A percentile compares a stretch with the other conserved stretches of the same genome.
Conservation (phyloP, 1,284 basidiomycete species). For the Trichosporon sp. region DNA sequence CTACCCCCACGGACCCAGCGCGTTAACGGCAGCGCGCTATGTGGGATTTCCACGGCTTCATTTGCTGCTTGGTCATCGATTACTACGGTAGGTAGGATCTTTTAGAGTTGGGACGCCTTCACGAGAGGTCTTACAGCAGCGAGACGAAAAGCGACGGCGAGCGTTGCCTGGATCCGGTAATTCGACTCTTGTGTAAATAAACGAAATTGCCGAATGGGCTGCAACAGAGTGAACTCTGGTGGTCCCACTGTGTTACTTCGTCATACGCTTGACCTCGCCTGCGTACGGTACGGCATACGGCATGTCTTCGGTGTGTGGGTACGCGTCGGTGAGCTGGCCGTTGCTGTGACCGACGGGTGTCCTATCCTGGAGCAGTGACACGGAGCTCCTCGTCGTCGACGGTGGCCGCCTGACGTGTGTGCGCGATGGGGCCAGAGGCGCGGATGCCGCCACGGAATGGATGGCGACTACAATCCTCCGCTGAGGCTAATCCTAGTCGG, state of each 20-base stretch:
- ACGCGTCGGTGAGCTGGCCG: background rate
- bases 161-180: background rate
- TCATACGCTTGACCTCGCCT: background rate
- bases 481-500: background rate
- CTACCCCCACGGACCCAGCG: background rate
- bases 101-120: background rate
- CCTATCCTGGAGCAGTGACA: background rate
- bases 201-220: background rate
- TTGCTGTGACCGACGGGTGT: background rate
- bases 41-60: background rate
- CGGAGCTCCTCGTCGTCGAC: background rate
- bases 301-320: background rate
- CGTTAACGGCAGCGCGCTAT: background rate
- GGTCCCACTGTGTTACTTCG: background rate
- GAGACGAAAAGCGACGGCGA: background rate
- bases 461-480: conserved; percentile 1
- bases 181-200: background rate
- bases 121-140: background rate
- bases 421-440: background rate
- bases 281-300: background rate
- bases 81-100: background rate
- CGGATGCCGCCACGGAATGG: background rate
- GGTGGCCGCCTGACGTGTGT: background rate
- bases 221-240: background rate
- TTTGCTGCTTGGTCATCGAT: background rate